Conservation (phyloP, 2,329 filamentous ascomycete species). For the Apiospora rasikravindrae region DNA sequence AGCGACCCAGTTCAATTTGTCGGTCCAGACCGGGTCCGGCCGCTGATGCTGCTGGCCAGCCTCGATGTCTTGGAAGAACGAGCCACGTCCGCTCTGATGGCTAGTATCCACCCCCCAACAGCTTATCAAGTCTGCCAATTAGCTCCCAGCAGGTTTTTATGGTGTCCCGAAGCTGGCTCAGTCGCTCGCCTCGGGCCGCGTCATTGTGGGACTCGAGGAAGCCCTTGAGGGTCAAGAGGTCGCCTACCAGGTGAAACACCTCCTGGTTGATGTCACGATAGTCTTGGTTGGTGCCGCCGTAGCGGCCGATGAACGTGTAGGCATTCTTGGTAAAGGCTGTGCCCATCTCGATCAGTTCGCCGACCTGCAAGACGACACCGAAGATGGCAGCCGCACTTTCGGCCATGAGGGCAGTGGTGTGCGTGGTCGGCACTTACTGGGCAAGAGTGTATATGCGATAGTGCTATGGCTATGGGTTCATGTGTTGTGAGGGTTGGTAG, state of each 20-base stretch:
- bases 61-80: background rate
- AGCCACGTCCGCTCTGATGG: background rate
- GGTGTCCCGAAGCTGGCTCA: background rate
- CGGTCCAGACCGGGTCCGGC: background rate
- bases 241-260: background rate
- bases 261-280: background rate
- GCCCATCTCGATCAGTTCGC: background rate
- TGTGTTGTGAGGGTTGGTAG: background rate
- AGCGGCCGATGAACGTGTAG: background rate
- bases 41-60: background rate
- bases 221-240: background rate
- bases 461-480: background rate
- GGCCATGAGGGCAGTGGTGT: background rate
- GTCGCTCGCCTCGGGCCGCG: background rate
- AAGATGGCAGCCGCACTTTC: no score
- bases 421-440: background rate
- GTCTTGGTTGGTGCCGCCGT: background rate
- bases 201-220: background rate
- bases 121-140: background rate
- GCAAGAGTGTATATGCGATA: background rate
- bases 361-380: background rate
- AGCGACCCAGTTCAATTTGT: background rate
- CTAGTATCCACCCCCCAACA: background rate
- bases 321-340: background rate
- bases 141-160: background rate